Percentiles rank a stretch among this genome's conserved stretches.
Evolutionary conservation across 2,329 filamentous ascomycete species (phyloP).

Genomic region (Fusarium sacchari): DNA sequence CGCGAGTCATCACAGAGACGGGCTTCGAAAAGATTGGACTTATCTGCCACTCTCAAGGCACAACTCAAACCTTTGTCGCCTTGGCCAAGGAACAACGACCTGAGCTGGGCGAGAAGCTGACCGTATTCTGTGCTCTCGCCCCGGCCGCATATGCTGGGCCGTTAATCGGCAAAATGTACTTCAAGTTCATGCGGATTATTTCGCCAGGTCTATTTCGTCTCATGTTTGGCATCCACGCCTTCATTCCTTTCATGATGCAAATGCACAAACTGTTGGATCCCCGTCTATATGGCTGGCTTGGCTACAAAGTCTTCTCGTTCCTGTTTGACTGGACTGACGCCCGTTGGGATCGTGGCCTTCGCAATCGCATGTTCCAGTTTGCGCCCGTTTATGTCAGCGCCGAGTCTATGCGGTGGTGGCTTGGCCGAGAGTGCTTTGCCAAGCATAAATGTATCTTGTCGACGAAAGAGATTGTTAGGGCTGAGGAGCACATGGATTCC

Average conservation of each 20-base stretch:
- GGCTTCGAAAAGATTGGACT: conserved; percentile 85
- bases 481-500: conserved; percentile 71
- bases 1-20: conserved; percentile 82
- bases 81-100: conserved; percentile 91
- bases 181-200: conserved; percentile 89
- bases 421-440: conserved; percentile 84
- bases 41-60: conserved; percentile 90
- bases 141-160: conserved; percentile 92
- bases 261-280: conserved; percentile 76
- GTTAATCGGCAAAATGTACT: conserved; percentile 85
- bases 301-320: conserved; percentile 89
- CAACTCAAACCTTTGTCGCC: conserved; percentile 86
- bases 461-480: conserved; percentile 74
- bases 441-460: conserved; percentile 85
- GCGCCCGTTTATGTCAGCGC: conserved; percentile 89
- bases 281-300: conserved; percentile 79
- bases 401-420: conserved; percentile 96
- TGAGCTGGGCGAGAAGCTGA: conserved; percentile 82
- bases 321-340: conserved; percentile 88
- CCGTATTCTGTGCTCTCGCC: conserved; percentile 89
- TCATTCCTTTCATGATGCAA: conserved; percentile 92
- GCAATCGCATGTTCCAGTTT: conserved; percentile 89
- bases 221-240: conserved; percentile 91
- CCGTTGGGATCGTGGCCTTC: conserved; percentile 83
- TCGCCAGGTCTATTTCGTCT: conserved; percentile 79